Conservation (phyloP, 805 yeast genomes). For the Saccharomycopsis capsularis region DNA sequence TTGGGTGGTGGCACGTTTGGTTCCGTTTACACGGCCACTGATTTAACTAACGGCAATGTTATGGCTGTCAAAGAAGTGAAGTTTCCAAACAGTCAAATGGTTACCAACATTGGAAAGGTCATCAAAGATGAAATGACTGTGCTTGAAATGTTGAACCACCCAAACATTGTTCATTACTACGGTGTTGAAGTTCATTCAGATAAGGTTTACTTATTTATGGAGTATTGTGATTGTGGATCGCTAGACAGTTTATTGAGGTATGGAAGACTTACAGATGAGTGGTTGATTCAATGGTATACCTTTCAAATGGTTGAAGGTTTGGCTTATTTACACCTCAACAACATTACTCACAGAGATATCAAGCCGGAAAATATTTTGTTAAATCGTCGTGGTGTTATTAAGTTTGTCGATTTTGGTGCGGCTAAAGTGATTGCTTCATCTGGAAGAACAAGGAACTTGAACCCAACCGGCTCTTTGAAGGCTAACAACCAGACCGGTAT, state of each 20-base stretch:
- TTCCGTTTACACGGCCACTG: slow-evolving; percentile 83
- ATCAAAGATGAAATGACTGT: slow-evolving; percentile 97
- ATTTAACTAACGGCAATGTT: slow-evolving; percentile 89
- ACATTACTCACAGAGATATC: slow-evolving; percentile 94
- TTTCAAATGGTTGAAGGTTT: slow-evolving; percentile 91
- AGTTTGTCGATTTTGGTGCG: slow-evolving; percentile 96
- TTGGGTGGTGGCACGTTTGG: slow-evolving; percentile 97
- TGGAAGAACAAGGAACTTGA: slow-evolving; percentile 15
- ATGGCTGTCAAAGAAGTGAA: slow-evolving; percentile 96
- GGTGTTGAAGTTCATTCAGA: slow-evolving; percentile 98
- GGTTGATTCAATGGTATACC: slow-evolving; percentile 83
- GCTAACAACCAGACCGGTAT: slow-evolving; percentile 34
- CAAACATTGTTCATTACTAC: slow-evolving; percentile 91
- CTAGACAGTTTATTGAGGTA: slow-evolving; percentile 77
- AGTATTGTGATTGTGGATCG: slow-evolving; percentile 94
- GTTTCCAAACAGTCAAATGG: slow-evolving; percentile 80
- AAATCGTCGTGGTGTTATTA: slow-evolving; percentile 31
- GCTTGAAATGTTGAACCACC: slow-evolving; percentile 89
- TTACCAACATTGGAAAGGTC: slow-evolving; percentile 75
- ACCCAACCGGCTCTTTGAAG: neutral
- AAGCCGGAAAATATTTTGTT: slow-evolving; percentile 72
- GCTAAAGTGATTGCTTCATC: slow-evolving; percentile 56
- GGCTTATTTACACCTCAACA: slow-evolving; percentile 88
- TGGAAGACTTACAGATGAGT: slow-evolving; percentile 93
- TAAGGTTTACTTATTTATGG: slow-evolving; percentile 93